These are phyloP conservation scores for Cylindrotheca fusiformis DNA, from an alignment of 108 stramenopile species.

Conservation along the genomic window DNA sequence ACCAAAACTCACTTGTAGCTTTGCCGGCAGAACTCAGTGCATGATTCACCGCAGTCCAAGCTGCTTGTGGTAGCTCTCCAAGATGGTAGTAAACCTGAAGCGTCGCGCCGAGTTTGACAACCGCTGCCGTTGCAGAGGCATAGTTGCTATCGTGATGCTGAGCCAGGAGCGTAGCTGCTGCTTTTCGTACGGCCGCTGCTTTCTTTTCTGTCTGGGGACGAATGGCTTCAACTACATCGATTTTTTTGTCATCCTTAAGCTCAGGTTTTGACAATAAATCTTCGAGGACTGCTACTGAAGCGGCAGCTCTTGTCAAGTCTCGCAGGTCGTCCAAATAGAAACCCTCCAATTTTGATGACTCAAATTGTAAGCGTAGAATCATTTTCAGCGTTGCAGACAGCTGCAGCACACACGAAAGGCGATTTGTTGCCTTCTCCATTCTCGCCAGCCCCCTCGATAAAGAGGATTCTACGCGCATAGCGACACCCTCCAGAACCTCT, in stretches of 20 bases:
- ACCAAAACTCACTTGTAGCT: slow-evolving; percentile 43
- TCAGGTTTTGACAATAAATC: slow-evolving; percentile 63
- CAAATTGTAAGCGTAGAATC: slow-evolving; percentile 76
- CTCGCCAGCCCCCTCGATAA: slow-evolving; percentile 53
- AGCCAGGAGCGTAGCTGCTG: slow-evolving; percentile 60
- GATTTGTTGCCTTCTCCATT: slow-evolving; percentile 72
- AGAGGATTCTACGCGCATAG: slow-evolving; percentile 67
- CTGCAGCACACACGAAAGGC: slow-evolving; percentile 64
- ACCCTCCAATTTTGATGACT: slow-evolving; percentile 62
- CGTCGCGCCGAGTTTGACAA: slow-evolving; percentile 64
- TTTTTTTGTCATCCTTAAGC: slow-evolving; percentile 25
- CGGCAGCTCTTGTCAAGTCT: slow-evolving; percentile 81
- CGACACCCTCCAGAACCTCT: slow-evolving; percentile 59
- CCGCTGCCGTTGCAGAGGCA: slow-evolving; percentile 22
- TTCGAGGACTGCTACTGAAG: slow-evolving; percentile 74
- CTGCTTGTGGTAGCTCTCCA: slow-evolving; percentile 74
- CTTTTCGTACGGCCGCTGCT: slow-evolving; percentile 49
- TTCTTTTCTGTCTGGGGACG: slow-evolving; percentile 36
- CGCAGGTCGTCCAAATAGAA: slow-evolving; percentile 73
- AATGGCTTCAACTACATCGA: slow-evolving; percentile 65
- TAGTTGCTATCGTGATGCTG: slow-evolving; percentile 28
- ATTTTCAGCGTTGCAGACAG: slow-evolving; percentile 75
- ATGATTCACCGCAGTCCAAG: slow-evolving; percentile 69
- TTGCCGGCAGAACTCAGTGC: slow-evolving; percentile 56
- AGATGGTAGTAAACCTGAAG: slow-evolving; percentile 85